A percentile compares a stretch with the other conserved stretches of the same genome.
Conservation (phyloP, 768 basidiomycete species). For the Amyloporia xantha region DNA sequence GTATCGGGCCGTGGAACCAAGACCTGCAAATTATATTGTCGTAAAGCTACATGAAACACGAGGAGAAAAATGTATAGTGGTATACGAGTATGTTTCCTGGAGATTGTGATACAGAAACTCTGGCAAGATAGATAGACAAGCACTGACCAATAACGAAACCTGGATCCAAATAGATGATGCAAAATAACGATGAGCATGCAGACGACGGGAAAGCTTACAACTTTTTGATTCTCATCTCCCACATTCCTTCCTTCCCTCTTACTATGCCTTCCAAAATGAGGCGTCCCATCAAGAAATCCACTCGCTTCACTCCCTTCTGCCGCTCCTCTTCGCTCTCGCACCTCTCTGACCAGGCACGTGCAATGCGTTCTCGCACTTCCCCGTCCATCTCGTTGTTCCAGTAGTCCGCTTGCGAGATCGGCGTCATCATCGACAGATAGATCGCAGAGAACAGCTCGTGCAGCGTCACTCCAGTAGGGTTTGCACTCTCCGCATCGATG, state of each 20-base stretch:
- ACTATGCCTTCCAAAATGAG: conserved; percentile 47
- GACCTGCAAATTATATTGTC: too few species aligned
- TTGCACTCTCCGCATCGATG: conserved; percentile 43
- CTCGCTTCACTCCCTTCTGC: conserved; percentile 41
- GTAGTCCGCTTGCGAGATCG: conserved; percentile 47
- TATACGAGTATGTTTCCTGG: background rate
- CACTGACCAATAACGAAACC: background rate
- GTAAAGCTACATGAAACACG: too few species aligned
- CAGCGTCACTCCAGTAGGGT: conserved; percentile 52
- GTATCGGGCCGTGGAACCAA: too few species aligned
- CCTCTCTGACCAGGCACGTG: conserved; percentile 39
- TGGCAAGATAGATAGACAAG: background rate
- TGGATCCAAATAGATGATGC: background rate
- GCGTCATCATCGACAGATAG: conserved; percentile 34
- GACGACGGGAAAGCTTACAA: too few species aligned
- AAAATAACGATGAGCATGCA: background rate
- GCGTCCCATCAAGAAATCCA: conserved; percentile 56
- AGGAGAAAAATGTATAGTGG: background rate
- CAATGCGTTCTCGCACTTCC: conserved; percentile 37
- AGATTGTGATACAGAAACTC: background rate
- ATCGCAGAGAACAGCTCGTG: conserved; percentile 47
- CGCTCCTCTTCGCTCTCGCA: conserved; percentile 30
- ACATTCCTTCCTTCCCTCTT: conserved; percentile 50
- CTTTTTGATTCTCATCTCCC: conserved; percentile 55
- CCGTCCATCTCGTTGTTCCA: conserved; percentile 51